phyloP scores from a whole-genome alignment of 805 yeast genomes.

The Wickerhamiella hasegawae region DNA sequence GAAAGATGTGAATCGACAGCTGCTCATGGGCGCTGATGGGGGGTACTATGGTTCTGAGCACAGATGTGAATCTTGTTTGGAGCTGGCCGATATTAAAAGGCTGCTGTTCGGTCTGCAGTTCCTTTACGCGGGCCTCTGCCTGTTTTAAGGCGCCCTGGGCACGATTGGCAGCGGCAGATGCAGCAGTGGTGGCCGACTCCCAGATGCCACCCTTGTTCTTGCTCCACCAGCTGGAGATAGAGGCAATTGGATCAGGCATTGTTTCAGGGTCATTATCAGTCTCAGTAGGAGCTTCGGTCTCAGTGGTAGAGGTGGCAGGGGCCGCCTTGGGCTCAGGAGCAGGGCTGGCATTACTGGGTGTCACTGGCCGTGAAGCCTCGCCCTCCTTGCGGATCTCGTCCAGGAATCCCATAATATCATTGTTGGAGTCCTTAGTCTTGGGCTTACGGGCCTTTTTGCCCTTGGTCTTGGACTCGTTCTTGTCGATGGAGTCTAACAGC shows the following conservation, averaged over 20 bases:
- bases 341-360: conserved; percentile 1
- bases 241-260: conserved; percentile 19
- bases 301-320: not conserved
- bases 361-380: not conserved
- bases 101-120: conserved; percentile 20
- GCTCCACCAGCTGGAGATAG: conserved; percentile 24
- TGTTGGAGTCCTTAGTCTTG: conserved; percentile 18
- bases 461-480: conserved; percentile 7
- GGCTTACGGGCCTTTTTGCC: conserved; percentile 8
- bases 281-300: not conserved
- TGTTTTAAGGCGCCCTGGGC: conserved; percentile 23
- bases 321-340: conserved; percentile 3
- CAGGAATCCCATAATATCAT: conserved; percentile 28
- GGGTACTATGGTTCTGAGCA: conserved; percentile 28
- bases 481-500: conserved; percentile 25
- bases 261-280: not conserved
- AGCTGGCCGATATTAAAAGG: conserved; percentile 13
- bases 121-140: conserved; percentile 27
- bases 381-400: conserved; percentile 22
- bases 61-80: conserved; percentile 23
- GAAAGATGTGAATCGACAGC: conserved; percentile 27
- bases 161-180: conserved; percentile 8
- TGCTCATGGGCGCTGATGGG: conserved; percentile 30
- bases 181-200: conserved; percentile 23
- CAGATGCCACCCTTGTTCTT: conserved; percentile 25